These are phyloP conservation scores for Ochromonas danica DNA, from an alignment of 108 stramenopile genomes.

Conservation along the genomic window DNA sequence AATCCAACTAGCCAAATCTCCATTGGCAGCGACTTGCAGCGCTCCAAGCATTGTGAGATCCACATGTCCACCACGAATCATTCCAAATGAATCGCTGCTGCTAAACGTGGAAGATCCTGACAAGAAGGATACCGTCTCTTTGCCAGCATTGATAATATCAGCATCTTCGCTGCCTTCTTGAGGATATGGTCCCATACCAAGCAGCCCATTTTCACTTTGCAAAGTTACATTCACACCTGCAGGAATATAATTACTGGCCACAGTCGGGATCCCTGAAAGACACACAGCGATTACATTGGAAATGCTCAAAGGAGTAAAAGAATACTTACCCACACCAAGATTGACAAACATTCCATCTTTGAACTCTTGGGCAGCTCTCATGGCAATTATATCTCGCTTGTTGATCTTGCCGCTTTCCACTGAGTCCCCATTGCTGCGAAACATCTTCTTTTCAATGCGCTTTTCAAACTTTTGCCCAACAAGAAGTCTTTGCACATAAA, in stretches of 20 bases:
- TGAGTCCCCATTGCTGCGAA: slow-evolving; percentile 49
- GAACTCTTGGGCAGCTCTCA: slow-evolving; percentile 82
- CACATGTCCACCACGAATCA: slow-evolving; percentile 88
- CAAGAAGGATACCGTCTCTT: slow-evolving; percentile 80
- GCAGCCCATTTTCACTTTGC: slow-evolving; percentile 84
- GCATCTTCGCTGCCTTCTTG: slow-evolving; percentile 56
- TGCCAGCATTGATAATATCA: slow-evolving; percentile 87
- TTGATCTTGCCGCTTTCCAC: slow-evolving; percentile 51
- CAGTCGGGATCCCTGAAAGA: slow-evolving; percentile 76
- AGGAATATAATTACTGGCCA: slow-evolving; percentile 78
- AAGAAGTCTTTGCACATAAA: slow-evolving; percentile 81
- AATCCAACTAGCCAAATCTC: slow-evolving; percentile 86
- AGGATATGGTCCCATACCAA: slow-evolving; percentile 81
- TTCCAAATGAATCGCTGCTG: slow-evolving; percentile 72
- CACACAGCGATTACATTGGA: no score
- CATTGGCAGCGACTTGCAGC: slow-evolving; percentile 71
- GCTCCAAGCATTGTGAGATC: slow-evolving; percentile 86
- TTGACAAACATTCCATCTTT: slow-evolving; percentile 88
- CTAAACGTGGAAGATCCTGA: slow-evolving; percentile 70
- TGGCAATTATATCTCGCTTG: slow-evolving; percentile 54
- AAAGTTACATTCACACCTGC: slow-evolving; percentile 76
- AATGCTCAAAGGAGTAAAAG: no score
- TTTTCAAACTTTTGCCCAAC: slow-evolving; percentile 71
- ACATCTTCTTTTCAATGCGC: slow-evolving; percentile 69
- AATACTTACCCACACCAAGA: slow-evolving; percentile 83